phyloP scores from a whole-genome alignment of 2,329 filamentous ascomycete species.

The Colletotrichum salicis region DNA sequence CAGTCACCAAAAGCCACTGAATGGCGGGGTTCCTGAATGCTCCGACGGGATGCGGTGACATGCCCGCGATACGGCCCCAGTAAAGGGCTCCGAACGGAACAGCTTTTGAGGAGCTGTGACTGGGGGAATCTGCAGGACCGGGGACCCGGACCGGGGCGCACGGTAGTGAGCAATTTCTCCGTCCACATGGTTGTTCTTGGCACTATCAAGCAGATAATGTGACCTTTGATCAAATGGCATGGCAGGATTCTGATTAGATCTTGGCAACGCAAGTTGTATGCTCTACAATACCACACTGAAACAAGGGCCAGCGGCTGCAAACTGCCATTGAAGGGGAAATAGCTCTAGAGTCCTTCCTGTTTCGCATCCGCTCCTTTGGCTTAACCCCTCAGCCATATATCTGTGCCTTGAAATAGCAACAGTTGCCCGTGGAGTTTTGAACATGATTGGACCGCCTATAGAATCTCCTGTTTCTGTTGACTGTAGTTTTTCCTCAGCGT shows the following conservation, averaged over 20 bases:
- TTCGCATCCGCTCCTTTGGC: not conserved
- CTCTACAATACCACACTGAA: not conserved
- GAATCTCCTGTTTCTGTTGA: not conserved
- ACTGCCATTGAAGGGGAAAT: not conserved
- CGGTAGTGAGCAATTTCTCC: constrained; percentile 24
- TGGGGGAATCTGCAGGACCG: constrained; percentile 19
- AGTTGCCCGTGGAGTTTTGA: fast-evolving
- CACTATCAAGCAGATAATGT: constrained; percentile 23
- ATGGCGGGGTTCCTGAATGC: not conserved
- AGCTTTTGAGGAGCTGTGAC: constrained; percentile 11
- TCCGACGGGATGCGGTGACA: not conserved
- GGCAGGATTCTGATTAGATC: constrained; percentile 4
- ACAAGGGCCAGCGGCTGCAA: not conserved
- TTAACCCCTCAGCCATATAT: not conserved
- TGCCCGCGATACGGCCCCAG: not conserved
- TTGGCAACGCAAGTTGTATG: not conserved
- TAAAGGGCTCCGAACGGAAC: constrained; percentile 2
- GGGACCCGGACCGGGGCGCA: constrained; percentile 15
- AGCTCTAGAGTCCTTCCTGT: not conserved
- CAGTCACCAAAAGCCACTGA: not conserved
- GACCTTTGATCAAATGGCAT: not conserved
- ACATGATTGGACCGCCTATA: constrained; percentile 19
- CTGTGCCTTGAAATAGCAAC: not conserved
- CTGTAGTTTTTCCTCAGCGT: not conserved
- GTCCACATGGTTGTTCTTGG: constrained; percentile 26